These are phyloP conservation scores for Podospora bellae-mahoneyi DNA, from an alignment of 495 filamentous ascomycete species.

Conservation along the genomic window DNA sequence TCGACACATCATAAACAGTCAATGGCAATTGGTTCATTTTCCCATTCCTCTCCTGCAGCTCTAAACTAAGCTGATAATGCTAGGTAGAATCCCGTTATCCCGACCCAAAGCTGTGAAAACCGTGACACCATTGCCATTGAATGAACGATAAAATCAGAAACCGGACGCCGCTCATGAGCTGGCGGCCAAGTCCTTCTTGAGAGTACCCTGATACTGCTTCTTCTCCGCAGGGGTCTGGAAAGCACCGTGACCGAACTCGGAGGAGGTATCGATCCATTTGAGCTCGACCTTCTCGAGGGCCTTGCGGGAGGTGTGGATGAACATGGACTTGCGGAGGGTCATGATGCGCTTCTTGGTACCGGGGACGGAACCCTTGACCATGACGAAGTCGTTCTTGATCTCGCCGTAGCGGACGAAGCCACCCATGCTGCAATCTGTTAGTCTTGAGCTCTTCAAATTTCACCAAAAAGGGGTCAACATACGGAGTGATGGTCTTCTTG, in stretches of 20 bases:
- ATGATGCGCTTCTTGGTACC: slow-evolving; percentile 99
- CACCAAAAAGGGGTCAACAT: slow-evolving; percentile 47
- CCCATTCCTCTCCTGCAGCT: slow-evolving; percentile 46
- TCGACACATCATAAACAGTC: slow-evolving; percentile 14
- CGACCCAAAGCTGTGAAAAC: slow-evolving; percentile 47
- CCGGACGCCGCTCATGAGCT: slow-evolving; percentile 55
- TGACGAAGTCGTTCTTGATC: slow-evolving; percentile 98
- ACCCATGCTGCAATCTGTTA: slow-evolving; percentile 67
- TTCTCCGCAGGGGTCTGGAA: slow-evolving; percentile 99
- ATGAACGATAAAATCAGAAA: slow-evolving; percentile 42
- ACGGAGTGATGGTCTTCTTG: slow-evolving; percentile 99
- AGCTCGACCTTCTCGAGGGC: slow-evolving; percentile 98
- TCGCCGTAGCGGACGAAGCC: slow-evolving; percentile 99
- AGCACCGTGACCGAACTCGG: slow-evolving; percentile 99
- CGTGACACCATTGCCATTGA: slow-evolving; percentile 55
- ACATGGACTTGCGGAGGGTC: slow-evolving; percentile 99
- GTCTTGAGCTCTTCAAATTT: slow-evolving; percentile 13
- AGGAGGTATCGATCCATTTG: slow-evolving; percentile 99
- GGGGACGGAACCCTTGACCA: slow-evolving; percentile 95
- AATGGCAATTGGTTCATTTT: slow-evolving; percentile 34
- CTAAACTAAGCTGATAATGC: slow-evolving; percentile 44
- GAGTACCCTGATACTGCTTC: slow-evolving; percentile 86
- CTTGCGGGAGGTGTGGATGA: slow-evolving; percentile 89
- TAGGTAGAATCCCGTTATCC: slow-evolving; percentile 38
- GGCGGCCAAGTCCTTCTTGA: slow-evolving; percentile 94